Conservation (phyloP, 306 rosid genomes). For the Amphicarpaea edgeworthii region DNA sequence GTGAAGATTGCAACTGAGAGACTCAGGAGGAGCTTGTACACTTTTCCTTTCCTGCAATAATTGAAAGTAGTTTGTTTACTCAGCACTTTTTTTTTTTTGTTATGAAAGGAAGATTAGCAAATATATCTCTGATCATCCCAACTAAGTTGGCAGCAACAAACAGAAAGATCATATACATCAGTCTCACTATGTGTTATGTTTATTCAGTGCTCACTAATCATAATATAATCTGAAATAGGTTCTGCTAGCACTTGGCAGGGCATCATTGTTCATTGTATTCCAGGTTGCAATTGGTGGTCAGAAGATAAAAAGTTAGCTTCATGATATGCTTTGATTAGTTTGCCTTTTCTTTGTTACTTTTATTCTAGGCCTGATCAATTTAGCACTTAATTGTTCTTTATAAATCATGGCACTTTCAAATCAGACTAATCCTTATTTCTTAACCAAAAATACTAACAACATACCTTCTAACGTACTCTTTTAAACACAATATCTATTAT, state of each 20-base stretch:
- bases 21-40: conserved; percentile 73
- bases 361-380: not conserved
- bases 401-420: not conserved
- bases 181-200: too few species aligned
- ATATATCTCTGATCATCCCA: too few species aligned
- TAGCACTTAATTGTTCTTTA: not conserved
- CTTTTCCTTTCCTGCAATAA: conserved; percentile 76
- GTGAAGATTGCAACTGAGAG: conserved; percentile 72
- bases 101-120: too few species aligned
- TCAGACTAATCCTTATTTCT: too few species aligned
- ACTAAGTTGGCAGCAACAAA: too few species aligned
- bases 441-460: too few species aligned
- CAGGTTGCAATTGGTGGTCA: not conserved
- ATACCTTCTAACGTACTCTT: too few species aligned
- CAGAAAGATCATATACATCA: too few species aligned
- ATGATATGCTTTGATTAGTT: not conserved
- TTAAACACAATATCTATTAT: too few species aligned
- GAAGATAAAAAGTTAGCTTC: not conserved
- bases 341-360: not conserved
- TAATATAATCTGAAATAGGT: not conserved
- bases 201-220: conserved; percentile 24
- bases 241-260: not conserved
- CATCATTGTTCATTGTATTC: conserved; percentile 8
- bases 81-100: too few species aligned
- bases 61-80: conserved; percentile 1